These are phyloP conservation scores for Paramyrothecium sp. DNA, from an alignment of 2,329 filamentous ascomycete species.

Conservation along the genomic window DNA sequence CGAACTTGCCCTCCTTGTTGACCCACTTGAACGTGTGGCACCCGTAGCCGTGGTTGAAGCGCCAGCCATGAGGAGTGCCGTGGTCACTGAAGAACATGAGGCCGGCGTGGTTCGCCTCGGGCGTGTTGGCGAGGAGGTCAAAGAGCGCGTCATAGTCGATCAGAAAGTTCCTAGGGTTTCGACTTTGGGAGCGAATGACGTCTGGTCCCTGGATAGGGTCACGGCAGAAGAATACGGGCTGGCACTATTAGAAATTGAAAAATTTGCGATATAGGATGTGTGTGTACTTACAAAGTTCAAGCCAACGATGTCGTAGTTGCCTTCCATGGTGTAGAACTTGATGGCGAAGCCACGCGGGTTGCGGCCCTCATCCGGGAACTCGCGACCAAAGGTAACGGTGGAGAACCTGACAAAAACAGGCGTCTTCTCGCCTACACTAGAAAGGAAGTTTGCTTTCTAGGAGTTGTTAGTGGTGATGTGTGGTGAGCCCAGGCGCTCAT, in stretches of 20 bases:
- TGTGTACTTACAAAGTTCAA: conserved; percentile 32
- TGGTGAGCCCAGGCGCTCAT: neutral
- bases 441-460: conserved; percentile 23
- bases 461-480: neutral
- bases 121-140: conserved; percentile 46
- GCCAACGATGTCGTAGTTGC: conserved; percentile 52
- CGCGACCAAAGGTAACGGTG: conserved; percentile 69
- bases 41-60: conserved; percentile 66
- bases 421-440: conserved; percentile 57
- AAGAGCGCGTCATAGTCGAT: conserved; percentile 47
- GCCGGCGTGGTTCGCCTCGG: conserved; percentile 51
- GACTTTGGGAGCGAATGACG: conserved; percentile 44
- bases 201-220: conserved; percentile 46
- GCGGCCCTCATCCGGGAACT: conserved; percentile 65
- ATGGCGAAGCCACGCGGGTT: conserved; percentile 62
- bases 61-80: conserved; percentile 62
- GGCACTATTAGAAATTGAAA: neutral
- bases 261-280: neutral
- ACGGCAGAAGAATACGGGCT: conserved; percentile 47
- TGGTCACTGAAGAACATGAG: conserved; percentile 66
- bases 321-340: conserved; percentile 71
- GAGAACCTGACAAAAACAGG: conserved; percentile 63
- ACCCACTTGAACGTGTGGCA: conserved; percentile 66
- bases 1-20: conserved; percentile 62
- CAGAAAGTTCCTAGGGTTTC: conserved; percentile 46